These are phyloP conservation scores for Naganishia antarctica DNA, from an alignment of 768 basidiomycete genomes.

Conservation along the genomic window DNA sequence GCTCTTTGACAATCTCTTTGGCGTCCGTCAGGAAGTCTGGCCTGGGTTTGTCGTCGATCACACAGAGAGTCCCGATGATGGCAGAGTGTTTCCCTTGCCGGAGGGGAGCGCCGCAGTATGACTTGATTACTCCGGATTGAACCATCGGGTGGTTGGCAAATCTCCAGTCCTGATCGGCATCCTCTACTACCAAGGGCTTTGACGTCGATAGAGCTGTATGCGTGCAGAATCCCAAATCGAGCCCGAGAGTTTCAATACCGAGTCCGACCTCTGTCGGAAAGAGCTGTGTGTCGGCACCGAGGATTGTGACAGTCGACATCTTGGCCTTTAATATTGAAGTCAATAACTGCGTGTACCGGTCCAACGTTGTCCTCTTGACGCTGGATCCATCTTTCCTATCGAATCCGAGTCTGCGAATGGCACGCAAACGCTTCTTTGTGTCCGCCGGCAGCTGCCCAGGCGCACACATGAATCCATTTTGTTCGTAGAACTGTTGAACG, in stretches of 20 bases:
- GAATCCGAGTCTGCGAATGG: conserved; percentile 23
- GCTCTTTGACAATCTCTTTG: conserved; percentile 35
- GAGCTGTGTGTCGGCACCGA: conserved; percentile 36
- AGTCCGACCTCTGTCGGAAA: conserved; percentile 35
- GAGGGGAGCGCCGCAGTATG: conserved; percentile 44
- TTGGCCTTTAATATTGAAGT: conserved; percentile 36
- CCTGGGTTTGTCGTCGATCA: conserved; percentile 41
- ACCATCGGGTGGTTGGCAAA: conserved; percentile 43
- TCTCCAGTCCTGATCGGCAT: conserved; percentile 43
- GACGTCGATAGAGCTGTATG: conserved; percentile 36
- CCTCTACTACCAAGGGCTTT: conserved; percentile 38
- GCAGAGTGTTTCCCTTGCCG: conserved; percentile 34
- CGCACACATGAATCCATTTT: conserved; percentile 25
- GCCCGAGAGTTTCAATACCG: conserved; percentile 20
- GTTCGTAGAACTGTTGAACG: conserved; percentile 18
- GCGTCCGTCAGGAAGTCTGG: conserved; percentile 32
- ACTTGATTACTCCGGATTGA: conserved; percentile 33
- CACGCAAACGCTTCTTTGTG: conserved; percentile 12
- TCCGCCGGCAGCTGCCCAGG: conserved; percentile 14
- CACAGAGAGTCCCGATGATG: conserved; percentile 44
- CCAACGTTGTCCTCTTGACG: conserved; percentile 32
- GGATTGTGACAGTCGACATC: conserved; percentile 39
- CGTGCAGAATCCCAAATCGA: conserved; percentile 40
- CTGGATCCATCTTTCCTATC: neutral
- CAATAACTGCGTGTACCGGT: conserved; percentile 43